These are phyloP conservation scores for Perkinsus olseni DNA, from an alignment of 169 alveolate genomes.

Conservation along the genomic window DNA sequence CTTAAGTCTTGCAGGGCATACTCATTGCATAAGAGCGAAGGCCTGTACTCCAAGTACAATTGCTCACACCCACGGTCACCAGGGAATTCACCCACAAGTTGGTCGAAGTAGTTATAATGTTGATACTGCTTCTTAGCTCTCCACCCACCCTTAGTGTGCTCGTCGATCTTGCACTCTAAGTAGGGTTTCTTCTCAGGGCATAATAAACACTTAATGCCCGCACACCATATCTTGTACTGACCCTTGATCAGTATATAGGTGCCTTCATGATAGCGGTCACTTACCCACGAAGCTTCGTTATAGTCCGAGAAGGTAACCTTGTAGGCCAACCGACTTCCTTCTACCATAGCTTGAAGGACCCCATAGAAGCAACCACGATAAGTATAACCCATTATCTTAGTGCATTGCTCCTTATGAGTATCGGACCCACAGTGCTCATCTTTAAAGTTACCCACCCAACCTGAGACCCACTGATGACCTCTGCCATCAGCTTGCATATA, in stretches of 20 bases:
- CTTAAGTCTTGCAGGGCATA: neutral
- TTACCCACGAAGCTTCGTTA: neutral
- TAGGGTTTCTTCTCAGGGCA: neutral
- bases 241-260: neutral
- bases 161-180: neutral
- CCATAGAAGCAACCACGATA: neutral
- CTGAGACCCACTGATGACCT: neutral
- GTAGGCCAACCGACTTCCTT: neutral
- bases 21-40: neutral
- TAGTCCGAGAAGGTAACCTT: too few relatives aligned
- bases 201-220: neutral
- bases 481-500: neutral
- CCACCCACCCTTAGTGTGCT: neutral
- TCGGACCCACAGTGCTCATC: neutral
- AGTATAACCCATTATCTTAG: too few relatives aligned
- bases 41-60: neutral
- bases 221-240: neutral
- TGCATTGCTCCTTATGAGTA: neutral
- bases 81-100: neutral
- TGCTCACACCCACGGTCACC: neutral
- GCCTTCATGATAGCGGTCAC: neutral
- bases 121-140: neutral
- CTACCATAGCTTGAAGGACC: neutral
- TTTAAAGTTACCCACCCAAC: neutral
- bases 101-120: neutral